These are phyloP conservation scores for Thyridium curvatum DNA, from an alignment of 2,329 filamentous ascomycete species.

Conservation along the genomic window DNA sequence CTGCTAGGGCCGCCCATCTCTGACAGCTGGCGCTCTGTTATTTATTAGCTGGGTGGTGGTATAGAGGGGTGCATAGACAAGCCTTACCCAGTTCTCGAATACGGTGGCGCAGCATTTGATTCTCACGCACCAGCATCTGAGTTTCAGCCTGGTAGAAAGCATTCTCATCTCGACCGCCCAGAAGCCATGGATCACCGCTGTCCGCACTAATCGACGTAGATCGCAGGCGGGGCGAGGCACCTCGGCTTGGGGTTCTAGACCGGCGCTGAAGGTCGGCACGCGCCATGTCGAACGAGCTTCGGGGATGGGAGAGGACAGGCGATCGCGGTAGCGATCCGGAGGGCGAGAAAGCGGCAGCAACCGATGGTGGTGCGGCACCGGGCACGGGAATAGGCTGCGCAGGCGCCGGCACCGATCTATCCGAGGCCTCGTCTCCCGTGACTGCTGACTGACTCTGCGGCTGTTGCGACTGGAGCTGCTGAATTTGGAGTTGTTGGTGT, in stretches of 20 bases:
- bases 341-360: slow-evolving; percentile 24
- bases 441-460: slow-evolving; percentile 27
- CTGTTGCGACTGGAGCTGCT: slow-evolving; percentile 46
- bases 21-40: slow-evolving; percentile 43
- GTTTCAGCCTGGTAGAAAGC: slow-evolving; percentile 80
- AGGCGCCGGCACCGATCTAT: slow-evolving; percentile 29
- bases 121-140: slow-evolving; percentile 70
- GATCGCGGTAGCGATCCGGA: slow-evolving; percentile 44
- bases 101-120: slow-evolving; percentile 73
- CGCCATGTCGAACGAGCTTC: slow-evolving; percentile 53
- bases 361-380: slow-evolving; percentile 25
- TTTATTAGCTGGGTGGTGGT: not conserved
- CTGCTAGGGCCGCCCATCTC: slow-evolving; percentile 28
- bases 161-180: slow-evolving; percentile 65
- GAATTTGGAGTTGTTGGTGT: slow-evolving; percentile 65
- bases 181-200: slow-evolving; percentile 49
- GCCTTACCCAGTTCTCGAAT: slow-evolving; percentile 66
- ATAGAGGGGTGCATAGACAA: not conserved
- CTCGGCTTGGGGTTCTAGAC: slow-evolving; percentile 53
- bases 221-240: slow-evolving; percentile 49
- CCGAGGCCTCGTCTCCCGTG: slow-evolving; percentile 28
- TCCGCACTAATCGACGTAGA: slow-evolving; percentile 54
- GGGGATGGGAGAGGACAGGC: slow-evolving; percentile 41
- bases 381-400: slow-evolving; percentile 15
- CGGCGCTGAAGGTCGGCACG: slow-evolving; percentile 48